Conservation (phyloP, 78 protist species). For the Neovahlkampfia damariscottae region DNA sequence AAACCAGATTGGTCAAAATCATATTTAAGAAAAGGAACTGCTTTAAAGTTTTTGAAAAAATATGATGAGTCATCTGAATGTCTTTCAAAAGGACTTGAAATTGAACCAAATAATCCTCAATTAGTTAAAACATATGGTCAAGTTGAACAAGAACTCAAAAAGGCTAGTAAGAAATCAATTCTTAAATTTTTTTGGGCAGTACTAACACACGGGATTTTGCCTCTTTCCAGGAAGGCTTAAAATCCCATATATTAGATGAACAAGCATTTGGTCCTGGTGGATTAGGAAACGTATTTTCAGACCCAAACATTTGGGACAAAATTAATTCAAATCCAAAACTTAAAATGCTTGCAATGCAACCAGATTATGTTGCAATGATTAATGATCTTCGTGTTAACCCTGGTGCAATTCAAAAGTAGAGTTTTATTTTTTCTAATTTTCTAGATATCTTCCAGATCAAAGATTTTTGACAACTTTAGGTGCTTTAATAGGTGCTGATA, state of each 20-base stretch:
- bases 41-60: not conserved
- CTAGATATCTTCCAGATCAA: not conserved
- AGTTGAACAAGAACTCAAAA: too few relatives aligned
- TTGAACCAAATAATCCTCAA: too few relatives aligned
- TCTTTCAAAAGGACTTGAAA: not conserved
- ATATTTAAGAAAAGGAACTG: not conserved
- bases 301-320: not conserved
- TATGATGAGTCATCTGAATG: not conserved
- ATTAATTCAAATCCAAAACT: not conserved
- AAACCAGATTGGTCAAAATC: not conserved
- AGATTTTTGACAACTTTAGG: not conserved
- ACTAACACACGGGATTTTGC: too few relatives aligned
- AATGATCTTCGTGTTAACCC: not conserved
- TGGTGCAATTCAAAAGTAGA: not conserved
- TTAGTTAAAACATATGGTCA: too few relatives aligned
- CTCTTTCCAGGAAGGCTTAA: not conserved
- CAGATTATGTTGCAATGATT: not conserved
- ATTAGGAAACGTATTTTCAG: not conserved
- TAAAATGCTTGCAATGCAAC: not conserved
- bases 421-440: too few relatives aligned
- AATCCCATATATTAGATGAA: not conserved
- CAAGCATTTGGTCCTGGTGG: not conserved
- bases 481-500: not conserved
- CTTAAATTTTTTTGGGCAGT: too few relatives aligned
- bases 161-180: too few relatives aligned